Evolutionary conservation across 768 basidiomycete genomes (phyloP), one percentile per base, ranked within the genome.

Genomic region (Boletus subparvulus): DNA sequence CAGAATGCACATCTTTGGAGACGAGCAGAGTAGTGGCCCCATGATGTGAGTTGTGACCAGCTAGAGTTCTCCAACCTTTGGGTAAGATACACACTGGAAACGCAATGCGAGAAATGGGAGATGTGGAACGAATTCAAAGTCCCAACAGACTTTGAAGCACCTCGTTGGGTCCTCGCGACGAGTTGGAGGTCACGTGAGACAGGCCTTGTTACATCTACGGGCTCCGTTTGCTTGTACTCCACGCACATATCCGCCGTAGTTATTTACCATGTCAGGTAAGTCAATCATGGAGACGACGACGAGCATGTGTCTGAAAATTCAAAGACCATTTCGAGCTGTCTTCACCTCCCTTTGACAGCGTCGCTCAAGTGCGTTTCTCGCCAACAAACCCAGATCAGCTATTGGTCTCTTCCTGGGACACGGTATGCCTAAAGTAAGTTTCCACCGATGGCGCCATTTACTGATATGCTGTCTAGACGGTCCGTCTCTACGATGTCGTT

Each of bases 331-430:
- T 73, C 9, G 81, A 81, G 60, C 67, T 87, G 35, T 74, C 78
- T 7, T 85, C 86, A 0, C 85, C 92, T 0, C 93, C 93, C 0
- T 88, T 92, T 63, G 94, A 97, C 74, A 89, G 88, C 63, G 82
- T 96, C 48, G 90, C 92, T 3, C 80, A 85, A 39, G 75, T 98
- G 30, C 80, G 83, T 33, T 98, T 90, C 72, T 92, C 93, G 21
- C 90, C 93, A 1, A 79, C 80, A 4, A 83, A 89, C 69, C 87
- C 94, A 3, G 80, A 88, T 52, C 85, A 88, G 19, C 75, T 98
- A 1, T 75, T 98, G 0, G 91, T 90, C 17, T 84, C 92, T 13
- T 88, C 90, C 58, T 98, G 96, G 96, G 96, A 98, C 72, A 84
- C 90, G 60, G 83, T 81, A 65, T 30, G 76, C 63, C 6, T 42